Base-by-base conservation (phyloP, 768 basidiomycete genomes). In the Neoboletus subvelutipes region DNA sequence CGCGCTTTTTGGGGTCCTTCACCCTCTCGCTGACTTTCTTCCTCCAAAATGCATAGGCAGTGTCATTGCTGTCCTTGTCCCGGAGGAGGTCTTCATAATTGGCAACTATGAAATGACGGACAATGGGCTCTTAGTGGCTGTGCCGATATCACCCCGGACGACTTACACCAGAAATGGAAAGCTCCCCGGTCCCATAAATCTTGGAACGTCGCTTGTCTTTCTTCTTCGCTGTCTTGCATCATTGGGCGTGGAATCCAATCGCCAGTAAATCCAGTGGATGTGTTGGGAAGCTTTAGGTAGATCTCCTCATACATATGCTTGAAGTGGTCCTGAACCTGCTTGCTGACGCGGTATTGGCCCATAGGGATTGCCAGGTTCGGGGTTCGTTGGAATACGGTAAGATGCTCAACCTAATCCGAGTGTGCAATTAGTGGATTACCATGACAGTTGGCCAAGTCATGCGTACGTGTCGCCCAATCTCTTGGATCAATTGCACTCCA, bases 321-420 rank as follows among this genome's bases (percentile, higher is more conserved):
- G 43, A 52, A 54, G 34, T 54, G 58, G 26, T 55, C 41, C 49
- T 61, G 63, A 3, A 45, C 45, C 29, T 57, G 52, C 50, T 57
- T 37, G 52, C 43, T 56, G 15, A 65, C 0, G 5, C n/a, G 15
- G 39, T 50, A 45, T 39, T 66, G 57, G 10, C 54, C 17, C 64
- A 65, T 59, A 6, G 60, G 60, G 0, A n/a, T 28, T 2, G 57
- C 41, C 4, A 66, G 45, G 11, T 59, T 66, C 3, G 64, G 64
- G 2, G 60, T 59, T 36, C 64, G 57, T 31, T 66, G 60, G 52
- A 62, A 63, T 15, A 56, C 50, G 20, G 57, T 55, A 2, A 62
- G 50, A 13, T 48, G 31, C 1, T 56, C 8, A 1, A 52, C 64
- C 56, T 66, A 37, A 31, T 43, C 9, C 45, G 9, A 36, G 9